Base-by-base conservation (phyloP, 176 grass and related monocot species). In the Paspalum notatum region DNA sequence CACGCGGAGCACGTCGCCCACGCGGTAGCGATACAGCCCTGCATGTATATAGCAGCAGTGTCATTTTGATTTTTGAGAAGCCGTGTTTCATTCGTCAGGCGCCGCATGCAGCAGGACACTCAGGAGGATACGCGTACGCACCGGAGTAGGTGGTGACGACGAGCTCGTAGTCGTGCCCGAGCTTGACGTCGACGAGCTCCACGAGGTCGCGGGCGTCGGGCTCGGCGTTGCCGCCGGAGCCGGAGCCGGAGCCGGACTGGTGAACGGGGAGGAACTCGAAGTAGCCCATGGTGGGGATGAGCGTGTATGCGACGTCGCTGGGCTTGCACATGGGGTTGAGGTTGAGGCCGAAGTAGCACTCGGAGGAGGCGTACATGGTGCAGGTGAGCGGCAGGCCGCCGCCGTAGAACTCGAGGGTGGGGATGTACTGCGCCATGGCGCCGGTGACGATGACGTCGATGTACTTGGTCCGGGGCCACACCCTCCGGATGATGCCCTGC, bases 361-460 rank as follows among this genome's bases (percentile, higher is more conserved):
- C 95, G 2, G 92, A 94, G 13, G 95, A 98, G 8, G 90, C 95
- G 79, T 98, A 98, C 95, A 98, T 98, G 63, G 95, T 98, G 90
- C 95, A 98, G 7, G 90, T 82, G 12, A 98, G 74, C 24, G 95
- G 95, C 73, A 98, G 80, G 4, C 90, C 82, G 0, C 81, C 88
- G 27, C 95, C 88, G 59, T 98, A 98, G 82, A 93, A 86, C 20
- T 95, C 95, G 3, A 98, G 84, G 7, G 86, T 93, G 0, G 90
- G 90, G 57, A 98, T 93, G 81, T 98, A 98, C 83, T 98, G 95
- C 27, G 95, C 88, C 95, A 98, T 98, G 11, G 95, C 91, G 12
- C 95, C 95, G 3, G 95, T 98, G 59, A 98, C 95, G 87, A 98
- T 98, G 51, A 98, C 95, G 72, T 98, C 95, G 69, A 98, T 83